Conservation (phyloP, 345 rosid species). For the Eucalyptus cloeziana region DNA sequence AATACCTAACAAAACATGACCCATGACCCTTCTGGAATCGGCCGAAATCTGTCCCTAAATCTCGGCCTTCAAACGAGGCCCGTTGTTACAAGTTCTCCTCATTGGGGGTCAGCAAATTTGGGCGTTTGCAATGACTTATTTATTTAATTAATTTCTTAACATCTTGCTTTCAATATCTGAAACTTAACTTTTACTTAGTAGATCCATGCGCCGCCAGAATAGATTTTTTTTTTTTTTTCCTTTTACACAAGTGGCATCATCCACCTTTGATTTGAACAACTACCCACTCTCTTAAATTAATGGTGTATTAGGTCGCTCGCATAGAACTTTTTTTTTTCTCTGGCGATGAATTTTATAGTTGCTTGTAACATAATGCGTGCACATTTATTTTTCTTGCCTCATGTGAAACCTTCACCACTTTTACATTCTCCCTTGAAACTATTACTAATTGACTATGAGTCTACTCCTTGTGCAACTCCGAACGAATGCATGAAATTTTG, state of each 20-base stretch:
- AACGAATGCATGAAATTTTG: background rate
- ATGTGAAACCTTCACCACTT: background rate
- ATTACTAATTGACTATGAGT: background rate
- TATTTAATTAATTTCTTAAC: background rate
- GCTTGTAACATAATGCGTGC: background rate
- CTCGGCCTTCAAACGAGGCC: background rate
- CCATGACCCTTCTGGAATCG: background rate
- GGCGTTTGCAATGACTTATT: background rate
- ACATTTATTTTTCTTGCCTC: background rate
- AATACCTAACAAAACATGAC: background rate
- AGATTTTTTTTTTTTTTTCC: too few relatives aligned
- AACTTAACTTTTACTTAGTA: background rate
- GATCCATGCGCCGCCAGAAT: background rate
- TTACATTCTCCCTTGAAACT: background rate
- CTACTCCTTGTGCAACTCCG: background rate
- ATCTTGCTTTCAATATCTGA: background rate
- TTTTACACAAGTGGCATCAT: background rate
- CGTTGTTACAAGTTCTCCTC: background rate
- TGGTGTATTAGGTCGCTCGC: background rate
- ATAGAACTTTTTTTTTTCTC: background rate
- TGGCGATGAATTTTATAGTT: too few relatives aligned
- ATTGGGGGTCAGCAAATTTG: background rate
- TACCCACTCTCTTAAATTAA: background rate
- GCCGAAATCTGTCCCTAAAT: background rate
- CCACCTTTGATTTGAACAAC: background rate